These are phyloP conservation scores for Akebia trifoliata DNA, from an alignment of 164 flowering plant genomes.

Conservation along the genomic window DNA sequence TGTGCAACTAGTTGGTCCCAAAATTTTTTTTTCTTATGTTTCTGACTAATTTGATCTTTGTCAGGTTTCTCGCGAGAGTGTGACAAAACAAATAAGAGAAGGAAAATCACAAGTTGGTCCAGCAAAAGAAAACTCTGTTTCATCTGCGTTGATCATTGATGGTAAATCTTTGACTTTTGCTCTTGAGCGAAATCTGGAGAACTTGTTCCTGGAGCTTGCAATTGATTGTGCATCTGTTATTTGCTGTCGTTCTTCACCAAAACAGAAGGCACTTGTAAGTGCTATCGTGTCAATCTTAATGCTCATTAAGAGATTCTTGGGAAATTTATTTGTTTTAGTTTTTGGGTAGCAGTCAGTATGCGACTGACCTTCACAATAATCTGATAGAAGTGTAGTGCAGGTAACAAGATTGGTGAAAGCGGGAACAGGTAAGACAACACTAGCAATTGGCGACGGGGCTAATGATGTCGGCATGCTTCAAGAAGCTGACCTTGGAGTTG, in stretches of 20 bases:
- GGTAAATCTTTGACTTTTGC: constrained; percentile 71
- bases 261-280: constrained; percentile 85
- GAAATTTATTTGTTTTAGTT: background rate
- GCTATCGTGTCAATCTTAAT: too few species aligned
- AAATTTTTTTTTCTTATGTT: background rate
- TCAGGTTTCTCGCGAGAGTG: constrained; percentile 61
- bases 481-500: constrained; percentile 91
- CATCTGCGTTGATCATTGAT: constrained; percentile 70
- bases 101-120: constrained; percentile 43
- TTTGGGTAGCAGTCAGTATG: too few species aligned
- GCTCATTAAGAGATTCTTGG: background rate
- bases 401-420: constrained; percentile 72
- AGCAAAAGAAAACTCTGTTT: constrained; percentile 23
- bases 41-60: constrained; percentile 7
- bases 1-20: too few species aligned
- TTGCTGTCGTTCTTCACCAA: constrained; percentile 91
- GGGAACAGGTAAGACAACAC: constrained; percentile 56
- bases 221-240: constrained; percentile 66
- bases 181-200: constrained; percentile 39
- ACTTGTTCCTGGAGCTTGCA: constrained; percentile 62
- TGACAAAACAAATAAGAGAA: constrained; percentile 44
- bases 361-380: constrained; percentile 22
- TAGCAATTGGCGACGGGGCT: constrained; percentile 88
- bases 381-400: constrained; percentile 49
- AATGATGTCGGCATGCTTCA: constrained; percentile 95